These are phyloP conservation scores for Silene vulgaris DNA, from an alignment of 179 eudicot genomes.

Conservation along the genomic window DNA sequence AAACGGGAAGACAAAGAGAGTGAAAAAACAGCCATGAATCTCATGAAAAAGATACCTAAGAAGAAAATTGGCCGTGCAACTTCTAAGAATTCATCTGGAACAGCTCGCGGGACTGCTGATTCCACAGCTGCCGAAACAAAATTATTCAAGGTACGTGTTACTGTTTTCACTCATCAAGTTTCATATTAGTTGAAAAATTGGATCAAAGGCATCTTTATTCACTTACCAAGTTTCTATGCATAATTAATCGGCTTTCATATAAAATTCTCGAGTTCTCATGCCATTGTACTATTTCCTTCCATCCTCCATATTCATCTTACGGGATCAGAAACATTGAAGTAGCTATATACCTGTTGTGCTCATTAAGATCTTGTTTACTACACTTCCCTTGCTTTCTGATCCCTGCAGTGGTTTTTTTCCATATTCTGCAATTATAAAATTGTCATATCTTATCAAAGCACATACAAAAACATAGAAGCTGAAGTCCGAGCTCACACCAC, in stretches of 20 bases:
- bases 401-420: no score
- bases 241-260: not conserved
- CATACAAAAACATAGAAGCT: no score
- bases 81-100: slow-evolving; percentile 36
- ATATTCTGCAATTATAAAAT: no score
- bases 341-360: not conserved
- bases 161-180: not conserved
- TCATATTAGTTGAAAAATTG: not conserved
- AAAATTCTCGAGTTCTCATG: not conserved
- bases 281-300: not conserved
- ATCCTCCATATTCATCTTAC: not conserved
- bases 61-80: slow-evolving; percentile 45
- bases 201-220: not conserved
- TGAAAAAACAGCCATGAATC: slow-evolving; percentile 47
- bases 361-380: not conserved
- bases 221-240: no score
- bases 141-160: slow-evolving; percentile 52
- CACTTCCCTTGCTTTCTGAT: not conserved
- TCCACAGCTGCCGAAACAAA: slow-evolving; percentile 51
- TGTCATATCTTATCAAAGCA: no score
- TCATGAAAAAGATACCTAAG: slow-evolving; percentile 68
- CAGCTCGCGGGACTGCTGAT: slow-evolving; percentile 34
- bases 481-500: no score
- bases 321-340: not conserved
- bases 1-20: slow-evolving; percentile 51